Percentiles rank a stretch among this genome's conserved stretches.
These are phyloP conservation scores for Henckelia pumila DNA, from an alignment of 257 asterid species.

Conservation along the genomic window DNA sequence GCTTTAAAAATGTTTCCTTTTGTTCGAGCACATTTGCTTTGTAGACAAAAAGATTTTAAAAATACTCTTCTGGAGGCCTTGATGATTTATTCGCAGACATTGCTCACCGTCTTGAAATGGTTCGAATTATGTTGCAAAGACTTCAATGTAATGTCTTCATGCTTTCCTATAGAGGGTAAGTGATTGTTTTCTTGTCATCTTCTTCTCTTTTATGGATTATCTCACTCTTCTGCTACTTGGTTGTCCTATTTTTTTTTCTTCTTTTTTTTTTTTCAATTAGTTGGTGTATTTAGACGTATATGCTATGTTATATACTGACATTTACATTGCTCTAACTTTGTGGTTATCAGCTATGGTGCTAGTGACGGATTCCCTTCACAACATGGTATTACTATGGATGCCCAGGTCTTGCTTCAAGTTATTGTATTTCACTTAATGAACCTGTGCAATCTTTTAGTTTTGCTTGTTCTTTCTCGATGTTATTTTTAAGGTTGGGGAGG, in stretches of 20 bases:
- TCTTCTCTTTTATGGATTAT: slow-evolving; percentile 1
- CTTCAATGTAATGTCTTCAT: slow-evolving; percentile 96
- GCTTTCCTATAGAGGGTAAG: slow-evolving; percentile 99
- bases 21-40: neutral
- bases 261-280: neutral
- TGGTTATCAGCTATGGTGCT: slow-evolving; percentile 75
- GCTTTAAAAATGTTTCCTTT: neutral
- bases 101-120: slow-evolving; percentile 99
- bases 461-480: neutral
- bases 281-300: slow-evolving; percentile 5
- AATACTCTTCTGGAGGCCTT: slow-evolving; percentile 41
- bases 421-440: neutral
- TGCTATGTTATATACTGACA: slow-evolving; percentile 21
- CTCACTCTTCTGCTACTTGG: slow-evolving; percentile 13
- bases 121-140: slow-evolving; percentile 71
- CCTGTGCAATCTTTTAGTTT: slow-evolving; percentile 13
- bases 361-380: slow-evolving; percentile 99
- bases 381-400: slow-evolving; percentile 84
- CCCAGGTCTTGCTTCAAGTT: slow-evolving; percentile 64
- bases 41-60: neutral
- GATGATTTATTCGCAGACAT: slow-evolving; percentile 63
- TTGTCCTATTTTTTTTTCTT: neutral
- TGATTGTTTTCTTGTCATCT: slow-evolving; percentile 11
- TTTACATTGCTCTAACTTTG: slow-evolving; percentile 23
- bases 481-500: neutral